A percentile compares a stretch with the other conserved stretches of the same genome.
These are phyloP conservation scores for Populus davidiana DNA, from an alignment of 345 rosid genomes.

Conservation along the genomic window DNA sequence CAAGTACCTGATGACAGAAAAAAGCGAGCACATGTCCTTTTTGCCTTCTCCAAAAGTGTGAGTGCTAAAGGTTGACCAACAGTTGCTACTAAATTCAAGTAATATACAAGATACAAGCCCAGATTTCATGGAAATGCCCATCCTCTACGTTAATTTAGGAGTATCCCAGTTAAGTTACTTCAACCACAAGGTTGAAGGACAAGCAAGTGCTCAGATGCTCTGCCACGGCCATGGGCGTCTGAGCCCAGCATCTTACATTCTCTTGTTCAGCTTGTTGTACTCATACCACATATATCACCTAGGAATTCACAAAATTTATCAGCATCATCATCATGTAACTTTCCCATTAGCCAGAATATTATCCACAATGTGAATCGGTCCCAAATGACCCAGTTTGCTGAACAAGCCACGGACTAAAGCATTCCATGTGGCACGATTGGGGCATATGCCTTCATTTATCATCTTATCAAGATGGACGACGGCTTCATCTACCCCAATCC, in stretches of 20 bases:
- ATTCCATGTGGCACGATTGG: slow-evolving; percentile 70
- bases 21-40: not conserved
- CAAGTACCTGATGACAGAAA: not conserved
- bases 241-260: not conserved
- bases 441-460: slow-evolving; percentile 45
- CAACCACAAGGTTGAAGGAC: not conserved
- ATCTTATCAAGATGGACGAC: slow-evolving; percentile 44
- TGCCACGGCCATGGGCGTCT: not conserved
- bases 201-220: not conserved
- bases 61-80: not conserved
- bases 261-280: not conserved
- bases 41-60: not conserved
- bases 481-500: slow-evolving; percentile 48
- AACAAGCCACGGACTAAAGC: slow-evolving; percentile 55
- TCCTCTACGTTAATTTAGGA: not conserved
- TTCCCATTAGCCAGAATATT: slow-evolving; percentile 39
- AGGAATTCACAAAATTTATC: not conserved
- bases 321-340: slow-evolving; percentile 1
- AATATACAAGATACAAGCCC: not conserved
- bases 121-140: not conserved
- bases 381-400: slow-evolving; percentile 37
- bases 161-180: not conserved
- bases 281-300: not conserved
- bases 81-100: not conserved
- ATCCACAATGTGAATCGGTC: slow-evolving; percentile 41